Percentiles rank a stretch among this genome's conserved stretches.
These are phyloP conservation scores for Spirogloea muscicola DNA, from an alignment of 139 green algal genomes.

Conservation along the genomic window DNA sequence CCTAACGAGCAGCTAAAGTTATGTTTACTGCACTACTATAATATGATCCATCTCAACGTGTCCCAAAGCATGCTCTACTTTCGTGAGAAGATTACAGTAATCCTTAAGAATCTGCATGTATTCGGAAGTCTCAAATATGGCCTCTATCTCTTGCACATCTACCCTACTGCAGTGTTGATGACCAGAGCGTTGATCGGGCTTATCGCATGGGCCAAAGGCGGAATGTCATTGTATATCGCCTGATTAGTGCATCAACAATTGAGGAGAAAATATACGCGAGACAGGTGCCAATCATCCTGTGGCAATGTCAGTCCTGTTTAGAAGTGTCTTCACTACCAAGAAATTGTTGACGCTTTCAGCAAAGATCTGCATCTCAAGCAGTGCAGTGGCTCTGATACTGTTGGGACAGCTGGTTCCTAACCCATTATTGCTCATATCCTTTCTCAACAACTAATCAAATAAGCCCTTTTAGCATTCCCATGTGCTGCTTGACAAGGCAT, in stretches of 20 bases:
- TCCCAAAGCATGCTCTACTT: too few relatives aligned
- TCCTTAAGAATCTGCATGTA: too few relatives aligned
- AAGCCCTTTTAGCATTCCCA: background rate
- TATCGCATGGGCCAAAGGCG: slow-evolving; percentile 92
- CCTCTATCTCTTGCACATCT: too few relatives aligned
- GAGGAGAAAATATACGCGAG: slow-evolving; percentile 87
- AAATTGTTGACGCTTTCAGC: slow-evolving; percentile 4
- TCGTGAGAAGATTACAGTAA: too few relatives aligned
- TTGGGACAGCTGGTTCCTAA: background rate
- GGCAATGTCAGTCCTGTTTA: background rate
- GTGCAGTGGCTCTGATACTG: background rate
- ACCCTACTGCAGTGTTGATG: slow-evolving; percentile 58
- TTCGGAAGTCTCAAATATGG: too few relatives aligned
- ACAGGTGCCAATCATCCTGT: slow-evolving; percentile 74
- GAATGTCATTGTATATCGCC: slow-evolving; percentile 88
- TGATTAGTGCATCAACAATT: slow-evolving; percentile 93
- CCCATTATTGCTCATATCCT: background rate
- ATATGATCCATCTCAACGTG: too few relatives aligned
- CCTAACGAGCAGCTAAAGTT: too few relatives aligned
- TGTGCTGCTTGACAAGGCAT: slow-evolving; percentile 22
- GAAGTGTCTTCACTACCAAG: background rate
- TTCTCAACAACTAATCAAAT: too few relatives aligned
- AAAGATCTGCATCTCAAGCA: background rate
- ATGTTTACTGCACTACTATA: too few relatives aligned
- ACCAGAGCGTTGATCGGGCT: slow-evolving; percentile 86